Base-by-base conservation (phyloP, 202 grass and related monocot genomes). In the Hordeum pubiflorum region DNA sequence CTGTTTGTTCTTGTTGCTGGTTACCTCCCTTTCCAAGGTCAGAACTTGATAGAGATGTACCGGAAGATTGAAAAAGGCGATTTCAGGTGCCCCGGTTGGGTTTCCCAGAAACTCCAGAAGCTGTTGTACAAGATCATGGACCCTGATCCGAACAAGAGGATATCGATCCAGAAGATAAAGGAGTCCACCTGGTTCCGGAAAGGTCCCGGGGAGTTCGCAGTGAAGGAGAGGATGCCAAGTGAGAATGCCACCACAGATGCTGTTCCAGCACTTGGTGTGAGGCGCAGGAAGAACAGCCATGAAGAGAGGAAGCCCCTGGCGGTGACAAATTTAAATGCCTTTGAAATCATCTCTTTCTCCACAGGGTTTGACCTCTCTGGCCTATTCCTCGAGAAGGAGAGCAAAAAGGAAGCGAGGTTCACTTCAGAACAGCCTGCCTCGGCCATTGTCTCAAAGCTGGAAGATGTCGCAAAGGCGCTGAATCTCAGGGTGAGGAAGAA, bases 1-100 rank as follows among this genome's bases (percentile, higher is more conserved):
- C 63, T 94, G 6, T 98, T 93, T 85, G 90, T 93, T 75, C 87
- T 94, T 34, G 84, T 85, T 36, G 86, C 88, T 38, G 92, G 90
- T 20, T 88, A 91, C 78, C 89, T 94, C 59, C 95, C 95, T 82
- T 98, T 98, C 83, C 88, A 85, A 58, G 90, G 93, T 36, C 83
- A 68, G 38, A 98, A 94, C 85, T 64, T 98, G 77, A 94, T 98
- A 86, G 92, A 97, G 39, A 97, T 94, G 89, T 97, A 94, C 59
- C 63, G 62, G 58, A 97, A 84, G 82, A 91, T 97, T 57, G 75
- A 81, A 4, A 80, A 73, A 23, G 88, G 91, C 4, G 88, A 94
- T 56, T 97, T 92, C 52, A 92, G 80, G 78, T 97, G 90, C 75
- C 89, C 94, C 0, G 23, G 26, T 29, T 94, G 91, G 94, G 90